These are phyloP conservation scores for Pseudophaeomoniella oleicola DNA, from an alignment of 2,329 filamentous ascomycete species.

Conservation along the genomic window DNA sequence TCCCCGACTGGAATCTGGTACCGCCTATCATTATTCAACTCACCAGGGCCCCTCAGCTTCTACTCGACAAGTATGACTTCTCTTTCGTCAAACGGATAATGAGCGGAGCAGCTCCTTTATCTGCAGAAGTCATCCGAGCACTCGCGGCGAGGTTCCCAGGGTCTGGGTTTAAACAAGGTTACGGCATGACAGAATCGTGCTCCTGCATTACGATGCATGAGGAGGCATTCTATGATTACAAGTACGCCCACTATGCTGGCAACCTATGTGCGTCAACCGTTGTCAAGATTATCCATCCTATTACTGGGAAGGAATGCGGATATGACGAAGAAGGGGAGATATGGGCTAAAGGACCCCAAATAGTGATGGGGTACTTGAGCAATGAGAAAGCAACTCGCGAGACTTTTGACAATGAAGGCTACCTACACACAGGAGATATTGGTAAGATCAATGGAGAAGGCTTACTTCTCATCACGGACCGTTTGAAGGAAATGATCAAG, in stretches of 20 bases:
- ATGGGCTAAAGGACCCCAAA: constrained; percentile 65
- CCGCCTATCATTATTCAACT: constrained; percentile 48
- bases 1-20: constrained; percentile 42
- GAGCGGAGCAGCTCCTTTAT: constrained; percentile 45
- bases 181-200: constrained; percentile 55
- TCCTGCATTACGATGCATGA: constrained; percentile 49
- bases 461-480: constrained; percentile 42
- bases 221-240: constrained; percentile 38
- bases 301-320: constrained; percentile 35
- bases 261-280: constrained; percentile 42
- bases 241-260: constrained; percentile 33
- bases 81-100: constrained; percentile 40
- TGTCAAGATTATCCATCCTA: constrained; percentile 40
- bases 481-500: constrained; percentile 56
- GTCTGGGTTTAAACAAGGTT: constrained; percentile 50
- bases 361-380: constrained; percentile 67
- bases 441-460: constrained; percentile 41
- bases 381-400: constrained; percentile 56
- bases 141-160: constrained; percentile 42
- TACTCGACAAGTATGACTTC: constrained; percentile 42
- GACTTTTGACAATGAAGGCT: constrained; percentile 48
- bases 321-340: constrained; percentile 41
- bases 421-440: constrained; percentile 52
- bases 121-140: constrained; percentile 40
- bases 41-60: constrained; percentile 34